Conservation (phyloP, 2,329 filamentous ascomycete species). For the Phialophora verrucosa region DNA sequence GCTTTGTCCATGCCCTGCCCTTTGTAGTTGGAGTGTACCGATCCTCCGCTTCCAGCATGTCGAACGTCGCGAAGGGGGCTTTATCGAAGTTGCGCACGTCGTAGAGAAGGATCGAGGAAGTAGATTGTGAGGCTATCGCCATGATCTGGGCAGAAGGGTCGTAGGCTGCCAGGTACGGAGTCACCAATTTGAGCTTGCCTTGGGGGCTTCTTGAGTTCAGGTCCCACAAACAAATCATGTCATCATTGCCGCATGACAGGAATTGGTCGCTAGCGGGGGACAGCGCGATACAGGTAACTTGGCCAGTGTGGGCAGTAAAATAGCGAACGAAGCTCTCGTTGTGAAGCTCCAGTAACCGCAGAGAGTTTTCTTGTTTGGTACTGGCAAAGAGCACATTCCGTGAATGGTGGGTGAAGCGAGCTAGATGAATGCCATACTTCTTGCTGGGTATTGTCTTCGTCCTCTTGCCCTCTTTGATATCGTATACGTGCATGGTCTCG, state of each 20-base stretch:
- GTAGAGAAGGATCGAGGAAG: slow-evolving; percentile 83
- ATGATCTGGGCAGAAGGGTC: slow-evolving; percentile 93
- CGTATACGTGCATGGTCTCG: slow-evolving; percentile 94
- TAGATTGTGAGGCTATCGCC: slow-evolving; percentile 81
- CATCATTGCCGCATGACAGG: slow-evolving; percentile 87
- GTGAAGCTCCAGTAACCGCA: slow-evolving; percentile 83
- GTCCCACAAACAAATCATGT: slow-evolving; percentile 91
- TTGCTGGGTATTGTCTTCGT: slow-evolving; percentile 91
- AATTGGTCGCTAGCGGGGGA: slow-evolving; percentile 90
- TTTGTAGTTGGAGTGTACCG: slow-evolving; percentile 56
- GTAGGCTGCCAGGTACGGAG: slow-evolving; percentile 82
- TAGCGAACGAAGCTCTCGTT: slow-evolving; percentile 97
- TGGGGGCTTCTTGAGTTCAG: slow-evolving; percentile 78
- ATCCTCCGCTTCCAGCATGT: slow-evolving; percentile 68
- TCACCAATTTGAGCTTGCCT: slow-evolving; percentile 79
- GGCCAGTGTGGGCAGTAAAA: slow-evolving; percentile 85
- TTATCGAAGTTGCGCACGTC: slow-evolving; percentile 94
- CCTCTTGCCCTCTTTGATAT: slow-evolving; percentile 85
- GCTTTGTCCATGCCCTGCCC: slow-evolving; percentile 73
- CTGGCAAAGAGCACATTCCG: slow-evolving; percentile 94
- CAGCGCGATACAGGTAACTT: slow-evolving; percentile 81
- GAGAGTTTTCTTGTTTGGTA: slow-evolving; percentile 88
- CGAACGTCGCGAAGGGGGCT: slow-evolving; percentile 83
- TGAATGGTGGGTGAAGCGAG: slow-evolving; percentile 89
- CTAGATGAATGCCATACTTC: slow-evolving; percentile 94